Percentiles rank a stretch among this genome's conserved stretches.
Conservation (phyloP, 345 rosid species). For the Cochlearia excelsa region DNA sequence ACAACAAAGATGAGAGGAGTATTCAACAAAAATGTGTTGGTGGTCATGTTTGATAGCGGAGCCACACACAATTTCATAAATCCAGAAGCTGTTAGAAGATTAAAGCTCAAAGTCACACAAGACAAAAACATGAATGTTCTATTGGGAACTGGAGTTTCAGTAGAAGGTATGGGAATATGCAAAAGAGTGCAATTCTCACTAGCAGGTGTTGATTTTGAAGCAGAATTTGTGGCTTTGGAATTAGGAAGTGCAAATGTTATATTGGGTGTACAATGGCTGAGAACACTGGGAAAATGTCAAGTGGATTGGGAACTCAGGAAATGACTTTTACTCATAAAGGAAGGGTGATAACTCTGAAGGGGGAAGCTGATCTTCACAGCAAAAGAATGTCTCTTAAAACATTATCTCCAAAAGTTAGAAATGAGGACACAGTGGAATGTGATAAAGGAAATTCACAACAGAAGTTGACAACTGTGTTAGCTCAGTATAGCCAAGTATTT, state of each 20-base stretch:
- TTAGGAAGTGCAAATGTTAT: not conserved
- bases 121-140: too few species aligned
- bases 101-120: too few species aligned
- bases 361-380: too few species aligned
- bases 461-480: too few species aligned
- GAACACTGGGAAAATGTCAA: not conserved
- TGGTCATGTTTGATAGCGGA: not conserved
- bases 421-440: too few species aligned
- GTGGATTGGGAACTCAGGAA: not conserved
- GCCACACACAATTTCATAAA: not conserved
- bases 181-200: not conserved
- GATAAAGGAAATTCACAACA: too few species aligned
- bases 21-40: not conserved
- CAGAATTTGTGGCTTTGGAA: not conserved
- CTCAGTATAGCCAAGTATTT: too few species aligned
- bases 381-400: too few species aligned
- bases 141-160: not conserved
- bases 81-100: not conserved
- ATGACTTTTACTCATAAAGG: not conserved
- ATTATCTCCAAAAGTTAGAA: too few species aligned
- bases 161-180: not conserved
- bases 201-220: too few species aligned
- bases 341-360: not conserved
- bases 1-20: too few species aligned
- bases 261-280: not conserved